These are phyloP conservation scores for Achaetomiella virescens DNA, from an alignment of 495 filamentous ascomycete genomes.

Conservation along the genomic window DNA sequence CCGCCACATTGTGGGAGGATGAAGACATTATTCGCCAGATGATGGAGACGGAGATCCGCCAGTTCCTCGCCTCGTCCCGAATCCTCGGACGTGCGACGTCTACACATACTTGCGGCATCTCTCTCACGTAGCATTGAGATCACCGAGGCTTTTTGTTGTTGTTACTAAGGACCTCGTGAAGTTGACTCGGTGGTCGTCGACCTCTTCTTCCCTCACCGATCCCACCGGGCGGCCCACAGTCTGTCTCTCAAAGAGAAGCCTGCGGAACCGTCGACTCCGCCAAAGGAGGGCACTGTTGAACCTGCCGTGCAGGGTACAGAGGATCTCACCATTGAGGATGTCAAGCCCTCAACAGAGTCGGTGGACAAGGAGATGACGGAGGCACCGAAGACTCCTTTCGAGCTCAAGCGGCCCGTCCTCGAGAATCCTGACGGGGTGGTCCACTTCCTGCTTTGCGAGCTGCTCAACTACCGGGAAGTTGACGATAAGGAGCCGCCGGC, in stretches of 20 bases:
- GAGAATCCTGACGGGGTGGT: conserved; percentile 95
- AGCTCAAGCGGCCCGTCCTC: conserved; percentile 76
- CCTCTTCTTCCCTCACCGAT: not conserved
- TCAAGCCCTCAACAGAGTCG: conserved; percentile 48
- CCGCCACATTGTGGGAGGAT: conserved; percentile 90
- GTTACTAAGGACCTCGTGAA: conserved; percentile 83
- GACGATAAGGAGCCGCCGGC: conserved; percentile 64
- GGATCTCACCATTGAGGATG: conserved; percentile 45
- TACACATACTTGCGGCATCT: conserved; percentile 66
- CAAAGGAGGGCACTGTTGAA: conserved; percentile 36
- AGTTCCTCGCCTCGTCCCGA: conserved; percentile 56
- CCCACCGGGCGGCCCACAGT: conserved; percentile 26
- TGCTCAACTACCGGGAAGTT: conserved; percentile 86
- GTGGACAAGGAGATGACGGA: conserved; percentile 50
- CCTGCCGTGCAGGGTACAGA: conserved; percentile 51
- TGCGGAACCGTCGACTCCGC: conserved; percentile 27
- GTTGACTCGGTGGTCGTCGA: conserved; percentile 52
- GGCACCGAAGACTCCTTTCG: conserved; percentile 53
- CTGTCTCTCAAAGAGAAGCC: conserved; percentile 29
- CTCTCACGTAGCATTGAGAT: conserved; percentile 75
- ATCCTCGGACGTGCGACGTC: conserved; percentile 59
- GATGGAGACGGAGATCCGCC: conserved; percentile 84
- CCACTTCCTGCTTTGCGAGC: conserved; percentile 89
- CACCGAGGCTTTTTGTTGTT: conserved; percentile 83
- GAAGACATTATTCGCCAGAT: conserved; percentile 83